A percentile compares a stretch with the other conserved stretches of the same genome.
These are phyloP conservation scores for Primulina eburnea DNA, from an alignment of 257 asterid genomes.

Conservation along the genomic window DNA sequence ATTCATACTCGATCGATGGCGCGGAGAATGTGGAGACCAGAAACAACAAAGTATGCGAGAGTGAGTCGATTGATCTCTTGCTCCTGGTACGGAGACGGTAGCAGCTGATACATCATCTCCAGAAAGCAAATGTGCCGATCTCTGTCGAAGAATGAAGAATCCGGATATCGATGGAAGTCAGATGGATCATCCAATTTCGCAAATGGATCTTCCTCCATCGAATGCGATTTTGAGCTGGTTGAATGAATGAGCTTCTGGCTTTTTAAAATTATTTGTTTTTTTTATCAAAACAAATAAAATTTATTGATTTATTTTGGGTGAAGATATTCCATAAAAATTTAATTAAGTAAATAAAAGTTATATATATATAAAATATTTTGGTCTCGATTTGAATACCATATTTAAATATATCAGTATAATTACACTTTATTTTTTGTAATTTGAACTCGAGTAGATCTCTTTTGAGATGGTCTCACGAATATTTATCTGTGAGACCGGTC, in stretches of 20 bases:
- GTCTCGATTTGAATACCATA: too few species aligned
- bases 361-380: too few species aligned
- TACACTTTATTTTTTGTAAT: too few species aligned
- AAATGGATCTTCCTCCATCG: constrained; percentile 28
- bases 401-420: too few species aligned
- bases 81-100: constrained; percentile 67
- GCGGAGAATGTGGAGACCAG: constrained; percentile 70
- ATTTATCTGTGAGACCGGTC: too few species aligned
- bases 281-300: too few species aligned
- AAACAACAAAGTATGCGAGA: constrained; percentile 71
- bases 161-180: constrained; percentile 19
- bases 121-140: constrained; percentile 67
- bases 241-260: not conserved
- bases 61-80: constrained; percentile 92
- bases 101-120: constrained; percentile 66
- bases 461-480: too few species aligned
- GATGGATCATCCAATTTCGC: constrained; percentile 13
- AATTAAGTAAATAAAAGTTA: too few species aligned
- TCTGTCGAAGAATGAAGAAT: constrained; percentile 49
- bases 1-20: constrained; percentile 67
- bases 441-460: too few species aligned
- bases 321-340: too few species aligned
- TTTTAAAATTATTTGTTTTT: too few species aligned
- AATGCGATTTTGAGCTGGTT: not conserved
- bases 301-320: too few species aligned